A percentile compares a stretch with the other conserved stretches of the same genome.
phyloP scores from a whole-genome alignment of 768 basidiomycete species.

The Obba rivulosa region DNA sequence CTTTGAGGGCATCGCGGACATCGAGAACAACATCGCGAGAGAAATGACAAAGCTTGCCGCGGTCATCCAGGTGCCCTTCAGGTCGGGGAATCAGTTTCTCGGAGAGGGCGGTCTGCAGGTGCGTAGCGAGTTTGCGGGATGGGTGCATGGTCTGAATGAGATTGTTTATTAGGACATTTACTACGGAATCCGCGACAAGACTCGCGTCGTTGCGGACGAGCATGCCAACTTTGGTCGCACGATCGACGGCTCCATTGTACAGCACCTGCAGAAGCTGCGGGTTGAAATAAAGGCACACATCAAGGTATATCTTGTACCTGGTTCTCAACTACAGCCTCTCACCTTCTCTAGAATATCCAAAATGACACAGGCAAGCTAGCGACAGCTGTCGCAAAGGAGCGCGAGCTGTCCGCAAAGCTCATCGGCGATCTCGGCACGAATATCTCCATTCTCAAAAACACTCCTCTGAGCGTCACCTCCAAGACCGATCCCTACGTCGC shows the following conservation, averaged over 20 bases:
- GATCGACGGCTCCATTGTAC: constrained; percentile 94
- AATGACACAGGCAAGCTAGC: constrained; percentile 94
- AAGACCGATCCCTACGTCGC: constrained; percentile 82
- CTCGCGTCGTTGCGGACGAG: constrained; percentile 88
- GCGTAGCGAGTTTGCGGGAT: constrained; percentile 10
- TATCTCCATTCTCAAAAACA: constrained; percentile 93
- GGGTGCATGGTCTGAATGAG: background rate
- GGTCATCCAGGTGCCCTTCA: constrained; percentile 96
- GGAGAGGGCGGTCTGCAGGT: constrained; percentile 96
- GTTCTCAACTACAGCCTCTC: background rate
- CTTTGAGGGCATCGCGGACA: constrained; percentile 82
- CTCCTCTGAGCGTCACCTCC: constrained; percentile 77
- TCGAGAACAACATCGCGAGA: constrained; percentile 90
- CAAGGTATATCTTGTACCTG: constrained; percentile 45
- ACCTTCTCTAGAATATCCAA: constrained; percentile 69
- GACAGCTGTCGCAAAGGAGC: constrained; percentile 86
- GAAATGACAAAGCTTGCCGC: constrained; percentile 92
- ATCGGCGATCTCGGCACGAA: constrained; percentile 84
- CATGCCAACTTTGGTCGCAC: constrained; percentile 95
- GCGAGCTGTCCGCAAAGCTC: constrained; percentile 78
- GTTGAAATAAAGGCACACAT: constrained; percentile 97
- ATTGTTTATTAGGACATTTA: constrained; percentile 66
- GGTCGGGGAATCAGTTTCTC: constrained; percentile 93
- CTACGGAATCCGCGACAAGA: constrained; percentile 90
- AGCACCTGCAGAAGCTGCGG: constrained; percentile 93